These are phyloP conservation scores for Phytophthora podocarpi DNA, from an alignment of 352 stramenopile genomes.

Conservation along the genomic window DNA sequence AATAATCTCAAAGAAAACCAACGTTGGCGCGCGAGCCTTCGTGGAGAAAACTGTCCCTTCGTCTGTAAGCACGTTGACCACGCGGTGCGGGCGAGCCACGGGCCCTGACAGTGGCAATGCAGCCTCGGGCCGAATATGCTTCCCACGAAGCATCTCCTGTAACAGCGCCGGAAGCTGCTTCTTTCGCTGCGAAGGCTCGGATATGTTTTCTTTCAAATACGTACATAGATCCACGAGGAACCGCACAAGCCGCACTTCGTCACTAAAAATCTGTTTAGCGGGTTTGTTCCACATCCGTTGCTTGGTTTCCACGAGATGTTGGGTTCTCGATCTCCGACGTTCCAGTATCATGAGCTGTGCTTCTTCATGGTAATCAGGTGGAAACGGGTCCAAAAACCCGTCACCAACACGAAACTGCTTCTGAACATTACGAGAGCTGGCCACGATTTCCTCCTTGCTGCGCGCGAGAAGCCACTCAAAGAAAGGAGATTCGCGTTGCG, in stretches of 20 bases:
- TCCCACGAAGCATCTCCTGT: slow-evolving; percentile 45
- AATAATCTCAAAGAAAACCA: slow-evolving; percentile 74
- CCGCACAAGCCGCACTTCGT: slow-evolving; percentile 61
- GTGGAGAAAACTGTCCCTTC: slow-evolving; percentile 81
- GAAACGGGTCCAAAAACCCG: slow-evolving; percentile 61
- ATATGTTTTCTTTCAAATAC: slow-evolving; percentile 65
- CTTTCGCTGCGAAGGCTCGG: slow-evolving; percentile 55
- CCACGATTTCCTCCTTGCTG: slow-evolving; percentile 52
- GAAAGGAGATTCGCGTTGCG: slow-evolving; percentile 51
- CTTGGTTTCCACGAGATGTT: slow-evolving; percentile 49
- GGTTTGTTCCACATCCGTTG: slow-evolving; percentile 45
- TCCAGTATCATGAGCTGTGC: slow-evolving; percentile 48
- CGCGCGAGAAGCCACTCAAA: slow-evolving; percentile 61
- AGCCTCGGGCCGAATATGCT: slow-evolving; percentile 55
- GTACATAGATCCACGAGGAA: slow-evolving; percentile 68
- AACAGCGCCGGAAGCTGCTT: slow-evolving; percentile 45
- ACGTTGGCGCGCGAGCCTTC: slow-evolving; percentile 62
- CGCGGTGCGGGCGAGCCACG: slow-evolving; percentile 35
- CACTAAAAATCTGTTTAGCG: slow-evolving; percentile 59
- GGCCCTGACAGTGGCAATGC: slow-evolving; percentile 48
- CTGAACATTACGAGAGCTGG: slow-evolving; percentile 41
- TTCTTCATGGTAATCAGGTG: slow-evolving; percentile 43
- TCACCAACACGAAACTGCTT: slow-evolving; percentile 34
- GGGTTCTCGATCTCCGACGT: slow-evolving; percentile 36
- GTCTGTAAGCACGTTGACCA: slow-evolving; percentile 56